Evolutionary conservation across 805 yeast genomes (phyloP), one percentile per base, ranked within the genome.

Genomic region (Gaillardinia entomophila): DNA sequence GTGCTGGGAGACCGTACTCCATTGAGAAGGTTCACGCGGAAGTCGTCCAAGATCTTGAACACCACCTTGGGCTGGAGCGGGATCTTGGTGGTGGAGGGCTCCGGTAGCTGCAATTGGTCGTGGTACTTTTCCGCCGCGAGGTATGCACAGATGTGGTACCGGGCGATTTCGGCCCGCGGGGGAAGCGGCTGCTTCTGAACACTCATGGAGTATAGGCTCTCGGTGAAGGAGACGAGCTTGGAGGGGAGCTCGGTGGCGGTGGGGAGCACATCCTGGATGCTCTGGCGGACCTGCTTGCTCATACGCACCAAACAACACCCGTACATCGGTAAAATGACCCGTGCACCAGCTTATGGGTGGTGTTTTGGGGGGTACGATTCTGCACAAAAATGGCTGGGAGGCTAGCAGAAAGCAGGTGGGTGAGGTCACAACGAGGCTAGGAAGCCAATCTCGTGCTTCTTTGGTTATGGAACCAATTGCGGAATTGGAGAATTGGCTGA

Each of bases 81-180:
- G 2, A 82, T 70, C 39, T 66, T 68, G 29, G 66, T 68, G 24
- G 62, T 32, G 22, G 59, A 59, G 5, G 82, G 83, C 3, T 60
- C 58, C 1, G 81, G 72, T 6, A 77, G 58, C 3, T 65, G 53
- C 27, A 73, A 57, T 23, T 55, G 55, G 8, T 60, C 55, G 10
- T 59, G 57, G 27, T 72, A 66, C 39, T 66, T 65, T 36, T 76
- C 77, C 11, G 72, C 71, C 0, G 84, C 80, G 16, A 81, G 49
- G 40, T 60, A 74, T 4, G 87, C 82, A 51, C 87, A 78, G 10
- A 83, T 51, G 49, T 82, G 89, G 34, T 68, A 69, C 33, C 90
- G 60, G 2, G 86, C 87, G 2, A 72, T 60, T 41, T 82, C 89
- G 32, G 76, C 73, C 25, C 66, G 66, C 16, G 68, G 66, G 11